Base-by-base conservation (phyloP, 1,139 yeast genomes). In the Hemisphaericaspora xylanilytica region DNA sequence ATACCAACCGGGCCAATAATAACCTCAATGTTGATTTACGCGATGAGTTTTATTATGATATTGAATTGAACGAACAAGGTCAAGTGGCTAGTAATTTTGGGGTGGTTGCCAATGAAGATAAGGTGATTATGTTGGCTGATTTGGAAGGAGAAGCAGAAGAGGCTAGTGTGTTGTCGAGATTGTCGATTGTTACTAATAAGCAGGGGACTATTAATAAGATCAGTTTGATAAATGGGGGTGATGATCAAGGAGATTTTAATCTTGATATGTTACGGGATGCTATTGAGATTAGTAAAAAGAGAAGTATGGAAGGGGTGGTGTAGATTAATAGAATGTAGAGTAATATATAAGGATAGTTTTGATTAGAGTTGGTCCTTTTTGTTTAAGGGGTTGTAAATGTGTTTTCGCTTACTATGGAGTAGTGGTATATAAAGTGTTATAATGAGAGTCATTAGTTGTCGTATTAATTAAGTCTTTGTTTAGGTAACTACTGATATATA, bases 111-210 rank as follows among this genome's bases (percentile, higher is more conserved):
- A 26, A 44, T 18, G 66, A 62, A 32, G 46, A 43, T 33, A 47
- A 55, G 27, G 52, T 73, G 1, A 67, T 79, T 1, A 53, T 85
- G 27, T 58, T 86, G 39, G 79, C 85, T 2, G 95, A 85, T 51
- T 55, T 85, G 33, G 90, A 85, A 56, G 92, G 92, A 8, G 92
- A 83, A 48, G 83, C 88, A 5, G 95, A 86, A 56, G 90, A 85
- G 54, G 54, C 67, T 7, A 62, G 73, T 10, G 63, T 75, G 10
- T 56, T 58, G 29, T 70, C 78, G 28, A 61, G 74, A 34, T 59
- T 78, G 15, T 59, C 62, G 31, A 65, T 75, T 6, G 59, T 71
- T 12, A 53, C 56, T 15, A 50, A 53, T 21, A 39, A 50, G 33
- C 49, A 52, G 16, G 44, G 49, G 5, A 38, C 37, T 4, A 42